Evolutionary conservation across 192 early-diverging fungal species (phyloP).

Genomic region (Linnemannia exigua): DNA sequence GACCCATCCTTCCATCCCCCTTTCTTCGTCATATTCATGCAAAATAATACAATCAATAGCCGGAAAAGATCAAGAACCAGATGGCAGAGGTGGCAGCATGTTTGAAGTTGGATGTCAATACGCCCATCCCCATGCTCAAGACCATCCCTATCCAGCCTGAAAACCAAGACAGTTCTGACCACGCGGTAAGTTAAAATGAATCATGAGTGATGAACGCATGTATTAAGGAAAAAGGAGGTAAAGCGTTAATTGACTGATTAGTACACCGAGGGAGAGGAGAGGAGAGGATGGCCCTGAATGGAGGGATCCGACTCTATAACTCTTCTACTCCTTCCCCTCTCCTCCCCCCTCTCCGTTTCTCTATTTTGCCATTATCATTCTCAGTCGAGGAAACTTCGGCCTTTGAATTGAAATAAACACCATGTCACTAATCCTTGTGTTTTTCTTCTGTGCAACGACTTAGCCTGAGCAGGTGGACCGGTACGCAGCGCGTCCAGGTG

Average conservation of each 20-base stretch:
- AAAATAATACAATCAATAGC: slow-evolving; percentile 21
- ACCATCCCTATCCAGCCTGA: slow-evolving; percentile 42
- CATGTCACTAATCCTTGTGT: background rate
- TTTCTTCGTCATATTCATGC: slow-evolving; percentile 1
- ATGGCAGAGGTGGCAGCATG: slow-evolving; percentile 53
- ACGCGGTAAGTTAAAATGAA: slow-evolving; percentile 23
- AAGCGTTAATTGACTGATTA: background rate
- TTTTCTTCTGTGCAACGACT: background rate
- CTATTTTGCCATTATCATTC: background rate
- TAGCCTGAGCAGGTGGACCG: slow-evolving; percentile 31
- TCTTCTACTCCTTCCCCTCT: background rate
- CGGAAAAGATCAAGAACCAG: slow-evolving; percentile 57
- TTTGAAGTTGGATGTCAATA: slow-evolving; percentile 43
- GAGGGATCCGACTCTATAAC: background rate
- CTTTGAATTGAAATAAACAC: background rate
- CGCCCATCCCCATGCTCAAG: slow-evolving; percentile 54
- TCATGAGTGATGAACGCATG: background rate
- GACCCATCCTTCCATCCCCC: background rate
- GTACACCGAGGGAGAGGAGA: background rate
- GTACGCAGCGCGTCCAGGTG: slow-evolving; percentile 26
- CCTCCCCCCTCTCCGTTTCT: background rate
- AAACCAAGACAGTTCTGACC: slow-evolving; percentile 23
- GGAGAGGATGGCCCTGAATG: background rate
- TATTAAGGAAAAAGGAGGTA: too few relatives aligned
- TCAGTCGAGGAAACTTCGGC: background rate